Conservation (phyloP, 2,329 filamentous ascomycete genomes). For the Podosphaera xanthii region DNA sequence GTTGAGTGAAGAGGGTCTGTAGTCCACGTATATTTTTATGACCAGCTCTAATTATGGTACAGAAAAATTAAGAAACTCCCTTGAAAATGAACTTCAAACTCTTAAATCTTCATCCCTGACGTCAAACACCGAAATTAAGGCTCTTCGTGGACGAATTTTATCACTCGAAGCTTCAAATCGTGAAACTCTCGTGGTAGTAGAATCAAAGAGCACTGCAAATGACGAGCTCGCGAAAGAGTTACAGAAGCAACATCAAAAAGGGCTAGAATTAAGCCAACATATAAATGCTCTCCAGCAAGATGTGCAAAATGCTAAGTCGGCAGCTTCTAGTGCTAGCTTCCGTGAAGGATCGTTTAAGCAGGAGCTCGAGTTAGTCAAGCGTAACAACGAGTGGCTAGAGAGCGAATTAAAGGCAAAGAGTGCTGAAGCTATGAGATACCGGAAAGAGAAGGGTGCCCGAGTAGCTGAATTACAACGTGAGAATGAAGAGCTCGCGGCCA, state of each 20-base stretch:
- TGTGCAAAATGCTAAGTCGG: conserved; percentile 59
- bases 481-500: conserved; percentile 63
- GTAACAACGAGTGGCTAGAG: conserved; percentile 85
- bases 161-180: conserved; percentile 81
- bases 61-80: conserved; percentile 54
- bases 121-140: conserved; percentile 51
- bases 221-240: conserved; percentile 72
- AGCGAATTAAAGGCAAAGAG: conserved; percentile 77
- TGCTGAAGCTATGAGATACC: conserved; percentile 66
- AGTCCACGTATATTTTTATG: neutral
- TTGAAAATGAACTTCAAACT: conserved; percentile 63
- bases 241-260: conserved; percentile 71
- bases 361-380: conserved; percentile 69
- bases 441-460: conserved; percentile 82
- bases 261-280: conserved; percentile 62
- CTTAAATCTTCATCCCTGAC: conserved; percentile 54
- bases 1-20: conserved; percentile 58
- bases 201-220: conserved; percentile 71
- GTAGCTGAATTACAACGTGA: conserved; percentile 73
- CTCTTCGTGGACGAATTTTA: conserved; percentile 59
- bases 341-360: conserved; percentile 76
- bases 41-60: conserved; percentile 6
- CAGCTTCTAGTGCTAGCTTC: conserved; percentile 64
- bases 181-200: conserved; percentile 69
- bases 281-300: conserved; percentile 62